Conservation (phyloP, 768 basidiomycete genomes). For the Erythrobasidium yunnanense region DNA sequence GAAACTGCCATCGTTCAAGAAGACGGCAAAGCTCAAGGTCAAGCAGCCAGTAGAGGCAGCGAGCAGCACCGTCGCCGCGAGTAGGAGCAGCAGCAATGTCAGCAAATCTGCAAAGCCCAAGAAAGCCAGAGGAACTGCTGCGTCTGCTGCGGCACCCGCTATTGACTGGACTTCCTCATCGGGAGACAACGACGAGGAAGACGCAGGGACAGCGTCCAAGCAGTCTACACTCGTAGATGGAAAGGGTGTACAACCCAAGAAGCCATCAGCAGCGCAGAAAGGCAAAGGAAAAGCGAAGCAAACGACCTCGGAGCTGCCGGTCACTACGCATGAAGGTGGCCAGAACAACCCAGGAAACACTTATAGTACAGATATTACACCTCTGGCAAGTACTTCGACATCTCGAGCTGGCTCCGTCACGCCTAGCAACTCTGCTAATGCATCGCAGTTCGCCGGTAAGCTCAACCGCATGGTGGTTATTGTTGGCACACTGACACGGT, state of each 20-base stretch:
- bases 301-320: no score
- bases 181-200: background rate
- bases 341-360: no score
- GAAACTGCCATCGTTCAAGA: background rate
- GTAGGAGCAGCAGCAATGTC: background rate
- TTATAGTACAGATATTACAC: no score
- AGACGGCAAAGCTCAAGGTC: background rate
- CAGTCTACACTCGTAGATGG: background rate
- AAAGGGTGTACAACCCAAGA: background rate
- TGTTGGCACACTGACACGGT: no score
- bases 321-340: no score
- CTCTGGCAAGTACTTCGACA: no score
- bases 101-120: background rate
- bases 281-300: no score
- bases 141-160: background rate
- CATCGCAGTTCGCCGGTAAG: no score
- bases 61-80: background rate
- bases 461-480: no score
- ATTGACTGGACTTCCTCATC: background rate
- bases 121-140: background rate
- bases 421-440: no score
- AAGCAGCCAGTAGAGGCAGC: background rate
- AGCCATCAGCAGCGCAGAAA: background rate
- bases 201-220: background rate
- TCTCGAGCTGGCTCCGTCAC: no score